phyloP scores from a whole-genome alignment of 2,329 filamentous ascomycete species.

The Fusarium sulawesiense region DNA sequence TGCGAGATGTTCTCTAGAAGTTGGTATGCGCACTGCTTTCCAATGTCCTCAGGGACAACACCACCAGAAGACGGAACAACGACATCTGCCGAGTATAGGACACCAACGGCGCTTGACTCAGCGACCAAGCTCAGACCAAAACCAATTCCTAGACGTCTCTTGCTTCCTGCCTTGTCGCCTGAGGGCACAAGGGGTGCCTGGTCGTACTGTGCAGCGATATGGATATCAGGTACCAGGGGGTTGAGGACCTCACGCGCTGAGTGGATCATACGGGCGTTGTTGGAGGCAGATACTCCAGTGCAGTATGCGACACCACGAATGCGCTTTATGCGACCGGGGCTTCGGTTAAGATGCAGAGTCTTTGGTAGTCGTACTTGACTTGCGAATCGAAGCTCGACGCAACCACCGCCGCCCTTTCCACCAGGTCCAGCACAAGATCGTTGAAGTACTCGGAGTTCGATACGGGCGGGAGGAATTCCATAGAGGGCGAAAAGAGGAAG shows the following conservation, averaged over 20 bases:
- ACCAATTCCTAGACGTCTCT: conserved; percentile 81
- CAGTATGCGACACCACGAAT: conserved; percentile 95
- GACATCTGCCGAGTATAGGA: conserved; percentile 89
- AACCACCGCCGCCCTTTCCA: conserved; percentile 84
- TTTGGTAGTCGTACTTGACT: conserved; percentile 94
- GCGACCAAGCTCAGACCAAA: conserved; percentile 93
- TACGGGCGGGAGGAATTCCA: conserved; percentile 80
- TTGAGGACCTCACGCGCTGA: conserved; percentile 89
- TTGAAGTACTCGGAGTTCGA: conserved; percentile 85
- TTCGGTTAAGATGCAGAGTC: conserved; percentile 87
- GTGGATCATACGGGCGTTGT: conserved; percentile 96
- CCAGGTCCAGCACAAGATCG: conserved; percentile 81
- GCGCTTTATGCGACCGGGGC: conserved; percentile 84
- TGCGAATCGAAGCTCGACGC: conserved; percentile 93
- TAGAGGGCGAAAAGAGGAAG: conserved; percentile 91
- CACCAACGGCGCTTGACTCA: conserved; percentile 84
- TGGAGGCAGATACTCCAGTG: conserved; percentile 89
- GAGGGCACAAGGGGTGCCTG: conserved; percentile 67
- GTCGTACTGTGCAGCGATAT: conserved; percentile 85
- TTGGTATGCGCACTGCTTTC: conserved; percentile 88
- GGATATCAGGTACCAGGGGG: conserved; percentile 85
- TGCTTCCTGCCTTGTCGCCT: conserved; percentile 66
- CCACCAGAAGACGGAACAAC: conserved; percentile 81
- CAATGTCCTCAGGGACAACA: conserved; percentile 88
- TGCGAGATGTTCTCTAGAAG: conserved; percentile 83